phyloP scores from a whole-genome alignment of 345 rosid genomes.

The Brassica juncea region DNA sequence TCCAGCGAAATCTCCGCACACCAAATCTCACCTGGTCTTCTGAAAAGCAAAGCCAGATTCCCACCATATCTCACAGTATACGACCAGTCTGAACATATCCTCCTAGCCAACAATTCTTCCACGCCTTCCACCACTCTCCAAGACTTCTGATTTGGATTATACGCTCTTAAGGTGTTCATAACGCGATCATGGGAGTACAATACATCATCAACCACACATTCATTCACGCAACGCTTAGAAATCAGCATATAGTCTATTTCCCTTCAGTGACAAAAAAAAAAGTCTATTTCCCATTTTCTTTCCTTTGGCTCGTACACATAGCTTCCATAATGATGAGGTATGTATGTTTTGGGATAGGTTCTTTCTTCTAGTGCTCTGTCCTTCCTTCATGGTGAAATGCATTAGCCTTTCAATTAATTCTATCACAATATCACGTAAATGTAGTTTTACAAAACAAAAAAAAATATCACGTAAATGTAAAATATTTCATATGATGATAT shows the following conservation, averaged over 20 bases:
- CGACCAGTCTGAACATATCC: not conserved
- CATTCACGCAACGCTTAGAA: not conserved
- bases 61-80: not conserved
- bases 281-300: not conserved
- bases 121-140: not conserved
- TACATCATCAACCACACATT: not conserved
- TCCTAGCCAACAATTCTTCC: not conserved
- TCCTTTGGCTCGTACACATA: not conserved
- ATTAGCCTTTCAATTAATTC: no score
- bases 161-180: not conserved
- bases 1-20: not conserved
- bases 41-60: not conserved
- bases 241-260: not conserved
- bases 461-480: no score
- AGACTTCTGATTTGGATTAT: not conserved
- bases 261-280: no score
- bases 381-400: no score
- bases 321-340: not conserved
- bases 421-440: no score
- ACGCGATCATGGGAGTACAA: not conserved
- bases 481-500: no score
- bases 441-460: no score
- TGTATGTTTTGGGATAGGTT: not conserved
- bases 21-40: not conserved
- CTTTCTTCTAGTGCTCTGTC: no score